Evolutionary conservation across 208 protist genomes (phyloP).

Genomic region (Leishmania aethiopica): DNA sequence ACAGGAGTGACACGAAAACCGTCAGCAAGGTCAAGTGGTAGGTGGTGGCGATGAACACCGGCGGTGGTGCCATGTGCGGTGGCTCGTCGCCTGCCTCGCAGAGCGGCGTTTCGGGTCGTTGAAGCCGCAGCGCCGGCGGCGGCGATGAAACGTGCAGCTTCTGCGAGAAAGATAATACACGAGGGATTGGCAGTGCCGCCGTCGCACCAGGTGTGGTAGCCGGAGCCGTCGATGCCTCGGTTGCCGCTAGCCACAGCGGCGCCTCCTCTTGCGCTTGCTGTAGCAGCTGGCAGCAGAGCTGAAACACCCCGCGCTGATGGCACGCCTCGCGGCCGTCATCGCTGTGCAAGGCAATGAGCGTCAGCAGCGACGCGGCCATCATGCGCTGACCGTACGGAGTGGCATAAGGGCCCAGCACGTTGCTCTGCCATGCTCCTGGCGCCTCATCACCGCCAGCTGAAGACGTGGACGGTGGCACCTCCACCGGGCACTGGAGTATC

Average conservation of each 20-base stretch:
- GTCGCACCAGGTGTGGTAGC: neutral
- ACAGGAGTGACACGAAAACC: conserved; percentile 56
- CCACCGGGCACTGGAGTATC: conserved; percentile 61
- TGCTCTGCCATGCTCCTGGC: conserved; percentile 73
- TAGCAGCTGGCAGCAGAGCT: conserved; percentile 75
- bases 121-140: neutral
- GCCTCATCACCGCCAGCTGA: conserved; percentile 9
- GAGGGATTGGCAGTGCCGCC: conserved; percentile 3
- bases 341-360: conserved; percentile 62
- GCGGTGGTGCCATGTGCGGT: conserved; percentile 12
- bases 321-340: conserved; percentile 50
- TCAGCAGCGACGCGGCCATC: conserved; percentile 64
- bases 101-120: neutral
- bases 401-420: conserved; percentile 62
- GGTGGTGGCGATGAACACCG: conserved; percentile 29
- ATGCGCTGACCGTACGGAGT: conserved; percentile 64
- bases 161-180: conserved; percentile 6
- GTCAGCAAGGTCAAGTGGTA: conserved; percentile 43
- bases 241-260: conserved; percentile 24
- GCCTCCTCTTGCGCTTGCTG: conserved; percentile 25
- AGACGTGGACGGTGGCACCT: conserved; percentile 24
- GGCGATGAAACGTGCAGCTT: neutral
- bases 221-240: neutral
- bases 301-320: conserved; percentile 47
- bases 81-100: neutral